Evolutionary conservation across 2,329 filamentous ascomycete species (phyloP).

Genomic region (Calonectria crousiana): DNA sequence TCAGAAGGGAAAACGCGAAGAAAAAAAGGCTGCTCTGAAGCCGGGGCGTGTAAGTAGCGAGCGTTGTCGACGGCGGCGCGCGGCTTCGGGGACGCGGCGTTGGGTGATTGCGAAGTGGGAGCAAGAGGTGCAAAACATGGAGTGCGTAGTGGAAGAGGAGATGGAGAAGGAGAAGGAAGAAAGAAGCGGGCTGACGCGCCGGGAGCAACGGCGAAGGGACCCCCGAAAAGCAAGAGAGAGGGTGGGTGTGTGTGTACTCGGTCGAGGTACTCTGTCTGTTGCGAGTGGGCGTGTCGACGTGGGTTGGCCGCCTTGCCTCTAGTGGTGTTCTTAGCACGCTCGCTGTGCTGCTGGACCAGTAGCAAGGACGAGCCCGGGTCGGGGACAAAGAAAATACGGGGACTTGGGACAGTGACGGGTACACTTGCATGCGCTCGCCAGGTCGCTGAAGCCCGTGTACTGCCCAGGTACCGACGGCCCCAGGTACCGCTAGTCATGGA

Average conservation of each 20-base stretch:
- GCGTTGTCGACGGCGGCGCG: constrained; percentile 8
- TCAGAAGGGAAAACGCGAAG: constrained; percentile 31
- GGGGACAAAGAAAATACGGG: constrained; percentile 22
- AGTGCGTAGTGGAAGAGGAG: constrained; percentile 27
- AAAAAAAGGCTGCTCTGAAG: constrained; percentile 14
- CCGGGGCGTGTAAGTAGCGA: constrained; percentile 14
- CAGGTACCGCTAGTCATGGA: constrained; percentile 28
- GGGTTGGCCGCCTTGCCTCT: constrained; percentile 17
- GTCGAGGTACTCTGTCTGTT: constrained; percentile 12
- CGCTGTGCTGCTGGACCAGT: constrained; percentile 18
- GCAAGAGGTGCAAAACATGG: constrained; percentile 25
- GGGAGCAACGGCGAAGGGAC: constrained; percentile 42
- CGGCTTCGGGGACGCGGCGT: constrained; percentile 23
- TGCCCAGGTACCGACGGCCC: constrained; percentile 1
- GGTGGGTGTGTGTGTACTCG: constrained; percentile 20
- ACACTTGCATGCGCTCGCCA: not conserved
- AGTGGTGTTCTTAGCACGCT: constrained; percentile 19
- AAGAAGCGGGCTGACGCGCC: constrained; percentile 47
- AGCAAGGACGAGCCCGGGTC: constrained; percentile 1
- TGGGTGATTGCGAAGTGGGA: not conserved
- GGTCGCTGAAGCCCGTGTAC: not conserved
- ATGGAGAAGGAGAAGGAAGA: constrained; percentile 29
- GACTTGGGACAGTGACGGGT: not conserved
- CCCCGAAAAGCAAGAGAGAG: constrained; percentile 43
- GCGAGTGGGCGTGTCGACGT: constrained; percentile 9